Evolutionary conservation across 495 filamentous ascomycete species (phyloP).

Genomic region (Neohortaea acidophila): DNA sequence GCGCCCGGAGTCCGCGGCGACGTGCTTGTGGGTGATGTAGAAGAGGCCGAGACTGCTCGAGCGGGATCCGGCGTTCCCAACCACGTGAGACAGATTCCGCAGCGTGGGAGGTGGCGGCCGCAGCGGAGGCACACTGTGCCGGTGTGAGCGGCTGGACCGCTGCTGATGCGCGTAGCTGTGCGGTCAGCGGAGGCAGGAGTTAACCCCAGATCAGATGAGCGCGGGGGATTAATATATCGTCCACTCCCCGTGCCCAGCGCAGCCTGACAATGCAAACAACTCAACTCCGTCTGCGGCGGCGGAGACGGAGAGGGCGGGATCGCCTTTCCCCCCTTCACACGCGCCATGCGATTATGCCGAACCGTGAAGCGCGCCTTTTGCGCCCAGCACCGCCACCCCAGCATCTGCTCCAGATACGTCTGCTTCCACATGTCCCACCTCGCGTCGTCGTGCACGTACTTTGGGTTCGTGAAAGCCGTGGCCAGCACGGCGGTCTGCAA

Average conservation of each 20-base stretch:
- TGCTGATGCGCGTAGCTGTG: background rate
- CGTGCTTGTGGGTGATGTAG: constrained; percentile 21
- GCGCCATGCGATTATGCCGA: constrained; percentile 23
- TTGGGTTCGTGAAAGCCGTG: constrained; percentile 63
- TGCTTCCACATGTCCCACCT: constrained; percentile 68
- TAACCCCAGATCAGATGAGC: constrained; percentile 8
- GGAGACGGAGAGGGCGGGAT: constrained; percentile 51
- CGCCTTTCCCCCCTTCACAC: constrained; percentile 15
- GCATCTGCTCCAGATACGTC: constrained; percentile 67
- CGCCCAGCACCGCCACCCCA: constrained; percentile 52
- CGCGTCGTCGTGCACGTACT: constrained; percentile 64
- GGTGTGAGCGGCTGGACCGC: constrained; percentile 30
- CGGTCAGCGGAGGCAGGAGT: background rate
- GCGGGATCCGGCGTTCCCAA: constrained; percentile 63
- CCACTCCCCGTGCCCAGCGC: constrained; percentile 26
- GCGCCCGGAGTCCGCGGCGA: constrained; percentile 14
- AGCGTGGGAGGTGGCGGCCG: constrained; percentile 74
- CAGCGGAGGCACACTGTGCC: constrained; percentile 67
- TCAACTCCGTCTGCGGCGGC: constrained; percentile 61
- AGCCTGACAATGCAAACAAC: constrained; percentile 68
- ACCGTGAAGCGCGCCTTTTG: constrained; percentile 43
- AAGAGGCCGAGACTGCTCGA: constrained; percentile 24
- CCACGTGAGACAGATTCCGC: constrained; percentile 72
- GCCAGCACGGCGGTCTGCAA: constrained; percentile 79
- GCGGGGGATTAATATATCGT: constrained; percentile 1